These are phyloP conservation scores for Lunularia cruciata DNA, from an alignment of 225 moss, liverwort and hornwort species.

Conservation along the genomic window DNA sequence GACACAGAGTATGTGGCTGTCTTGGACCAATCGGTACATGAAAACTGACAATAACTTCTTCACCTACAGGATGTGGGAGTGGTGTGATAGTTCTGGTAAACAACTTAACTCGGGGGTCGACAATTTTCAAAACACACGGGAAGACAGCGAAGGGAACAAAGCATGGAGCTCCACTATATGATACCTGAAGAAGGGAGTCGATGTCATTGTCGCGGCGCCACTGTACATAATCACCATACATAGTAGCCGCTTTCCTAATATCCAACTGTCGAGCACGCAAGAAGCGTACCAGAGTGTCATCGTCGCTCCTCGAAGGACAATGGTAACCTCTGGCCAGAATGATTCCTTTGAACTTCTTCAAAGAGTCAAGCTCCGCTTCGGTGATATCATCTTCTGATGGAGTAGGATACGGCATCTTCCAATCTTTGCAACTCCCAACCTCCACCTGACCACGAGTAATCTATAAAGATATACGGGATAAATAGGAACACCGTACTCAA, in stretches of 20 bases:
- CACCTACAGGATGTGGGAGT: too few relatives aligned
- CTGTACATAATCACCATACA: conserved; percentile 50
- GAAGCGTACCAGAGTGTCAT: conserved; percentile 43
- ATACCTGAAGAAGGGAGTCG: conserved; percentile 46
- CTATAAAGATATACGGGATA: neutral
- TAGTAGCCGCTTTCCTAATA: conserved; percentile 41
- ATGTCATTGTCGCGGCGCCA: conserved; percentile 41
- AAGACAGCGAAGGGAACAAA: too few relatives aligned
- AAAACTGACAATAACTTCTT: too few relatives aligned
- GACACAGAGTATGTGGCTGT: too few relatives aligned
- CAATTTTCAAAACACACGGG: too few relatives aligned
- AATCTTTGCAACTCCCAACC: neutral
- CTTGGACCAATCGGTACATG: neutral
- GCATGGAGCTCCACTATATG: too few relatives aligned
- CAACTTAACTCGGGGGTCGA: too few relatives aligned
- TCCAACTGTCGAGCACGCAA: conserved; percentile 46
- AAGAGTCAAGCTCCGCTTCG: conserved; percentile 29
- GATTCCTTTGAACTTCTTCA: conserved; percentile 47
- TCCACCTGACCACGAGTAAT: neutral
- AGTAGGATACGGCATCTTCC: conserved; percentile 20
- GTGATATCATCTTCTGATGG: conserved; percentile 48
- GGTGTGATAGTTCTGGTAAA: too few relatives aligned
- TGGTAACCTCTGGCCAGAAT: conserved; percentile 41
- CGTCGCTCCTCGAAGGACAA: conserved; percentile 38
- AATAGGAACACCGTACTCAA: neutral